Evolutionary conservation across 2,329 filamentous ascomycete species (phyloP).

Genomic region (Didymella pinodella): DNA sequence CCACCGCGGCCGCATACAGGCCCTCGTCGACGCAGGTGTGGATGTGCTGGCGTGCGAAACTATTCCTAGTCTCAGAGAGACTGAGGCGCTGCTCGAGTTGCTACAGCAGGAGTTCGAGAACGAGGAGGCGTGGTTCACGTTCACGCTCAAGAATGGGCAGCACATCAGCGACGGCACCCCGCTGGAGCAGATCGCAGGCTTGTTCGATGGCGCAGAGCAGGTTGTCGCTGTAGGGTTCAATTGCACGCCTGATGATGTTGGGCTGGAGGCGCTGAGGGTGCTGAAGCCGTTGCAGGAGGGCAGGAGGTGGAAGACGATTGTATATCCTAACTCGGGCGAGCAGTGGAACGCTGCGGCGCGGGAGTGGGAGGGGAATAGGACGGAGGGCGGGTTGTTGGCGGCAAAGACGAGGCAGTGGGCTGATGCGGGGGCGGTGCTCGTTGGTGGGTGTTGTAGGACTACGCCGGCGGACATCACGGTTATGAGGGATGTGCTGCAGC

Average conservation of each 20-base stretch:
- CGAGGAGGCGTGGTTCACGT: conserved; percentile 53
- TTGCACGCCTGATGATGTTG: conserved; percentile 52
- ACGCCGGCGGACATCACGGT: conserved; percentile 52
- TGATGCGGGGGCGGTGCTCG: conserved; percentile 51
- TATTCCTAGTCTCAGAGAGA: conserved; percentile 53
- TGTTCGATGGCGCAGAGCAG: conserved; percentile 41
- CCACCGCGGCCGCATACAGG: conserved; percentile 54
- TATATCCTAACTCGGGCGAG: conserved; percentile 60
- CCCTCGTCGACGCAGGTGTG: conserved; percentile 52
- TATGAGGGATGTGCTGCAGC: conserved; percentile 39
- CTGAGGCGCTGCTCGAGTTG: conserved; percentile 51
- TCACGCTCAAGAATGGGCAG: conserved; percentile 50
- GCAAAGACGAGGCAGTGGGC: conserved; percentile 45
- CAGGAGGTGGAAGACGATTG: conserved; percentile 41
- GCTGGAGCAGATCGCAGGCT: conserved; percentile 41
- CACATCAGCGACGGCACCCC: conserved; percentile 55
- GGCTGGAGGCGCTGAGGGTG: conserved; percentile 43
- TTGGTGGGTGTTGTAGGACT: conserved; percentile 60
- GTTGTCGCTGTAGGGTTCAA: conserved; percentile 57
- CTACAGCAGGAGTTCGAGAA: conserved; percentile 50
- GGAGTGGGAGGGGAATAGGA: conserved; percentile 44
- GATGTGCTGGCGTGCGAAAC: conserved; percentile 58
- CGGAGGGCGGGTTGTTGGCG: conserved; percentile 34
- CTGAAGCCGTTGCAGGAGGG: conserved; percentile 32
- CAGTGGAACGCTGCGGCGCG: conserved; percentile 54